Percentiles rank a stretch among this genome's conserved stretches.
These are phyloP conservation scores for Casuarina glauca DNA, from an alignment of 306 rosid species.

Conservation along the genomic window DNA sequence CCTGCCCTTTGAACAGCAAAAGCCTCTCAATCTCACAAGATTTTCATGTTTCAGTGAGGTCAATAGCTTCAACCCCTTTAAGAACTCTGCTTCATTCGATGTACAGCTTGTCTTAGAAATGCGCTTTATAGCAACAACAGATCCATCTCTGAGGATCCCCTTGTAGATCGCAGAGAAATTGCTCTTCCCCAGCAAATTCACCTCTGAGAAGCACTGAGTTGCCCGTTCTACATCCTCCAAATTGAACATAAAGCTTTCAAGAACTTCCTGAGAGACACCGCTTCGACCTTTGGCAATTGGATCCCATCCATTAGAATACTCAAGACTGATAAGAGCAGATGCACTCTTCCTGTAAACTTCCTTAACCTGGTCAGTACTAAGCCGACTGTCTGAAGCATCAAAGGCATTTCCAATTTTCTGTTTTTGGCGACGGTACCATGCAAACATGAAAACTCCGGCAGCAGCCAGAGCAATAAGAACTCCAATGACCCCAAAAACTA, in stretches of 20 bases:
- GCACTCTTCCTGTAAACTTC: constrained; percentile 36
- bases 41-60: constrained; percentile 70
- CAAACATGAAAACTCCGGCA: constrained; percentile 37
- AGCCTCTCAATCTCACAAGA: constrained; percentile 80
- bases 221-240: constrained; percentile 55
- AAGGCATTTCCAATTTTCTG: constrained; percentile 45
- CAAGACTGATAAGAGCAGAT: constrained; percentile 56
- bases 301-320: constrained; percentile 60
- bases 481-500: constrained; percentile 53
- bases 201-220: constrained; percentile 52
- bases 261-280: constrained; percentile 50
- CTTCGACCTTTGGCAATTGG: constrained; percentile 46
- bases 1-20: constrained; percentile 78
- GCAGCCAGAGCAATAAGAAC: constrained; percentile 32
- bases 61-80: constrained; percentile 77
- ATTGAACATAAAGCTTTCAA: constrained; percentile 49
- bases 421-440: constrained; percentile 38
- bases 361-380: constrained; percentile 41
- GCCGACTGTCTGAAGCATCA: constrained; percentile 35
- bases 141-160: constrained; percentile 75
- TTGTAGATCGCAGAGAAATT: constrained; percentile 55
- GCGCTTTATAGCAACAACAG: constrained; percentile 66
- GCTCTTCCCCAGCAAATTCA: constrained; percentile 60
- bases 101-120: constrained; percentile 80
- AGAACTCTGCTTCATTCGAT: constrained; percentile 72